phyloP scores from a whole-genome alignment of 1,139 yeast genomes.

The Sugiyamaella pinicola region DNA sequence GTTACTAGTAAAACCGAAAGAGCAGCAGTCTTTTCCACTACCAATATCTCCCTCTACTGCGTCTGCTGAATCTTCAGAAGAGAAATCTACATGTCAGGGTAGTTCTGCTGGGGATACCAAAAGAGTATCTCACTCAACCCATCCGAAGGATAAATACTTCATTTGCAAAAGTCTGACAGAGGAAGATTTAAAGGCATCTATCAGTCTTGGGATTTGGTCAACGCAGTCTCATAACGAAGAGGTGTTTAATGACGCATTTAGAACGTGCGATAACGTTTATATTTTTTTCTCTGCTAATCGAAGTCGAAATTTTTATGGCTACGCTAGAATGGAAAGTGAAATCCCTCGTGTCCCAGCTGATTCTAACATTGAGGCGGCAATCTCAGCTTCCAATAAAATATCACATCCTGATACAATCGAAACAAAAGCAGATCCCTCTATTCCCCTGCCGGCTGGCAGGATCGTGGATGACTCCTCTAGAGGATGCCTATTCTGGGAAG shows the following conservation, averaged over 20 bases:
- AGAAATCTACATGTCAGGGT: background rate
- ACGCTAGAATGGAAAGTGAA: slow-evolving; percentile 44
- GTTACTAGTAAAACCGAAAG: slow-evolving; percentile 38
- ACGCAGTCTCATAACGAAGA: slow-evolving; percentile 46
- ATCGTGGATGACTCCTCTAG: slow-evolving; percentile 46
- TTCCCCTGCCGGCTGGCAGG: slow-evolving; percentile 43
- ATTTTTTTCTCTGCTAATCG: slow-evolving; percentile 47
- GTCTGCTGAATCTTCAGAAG: background rate
- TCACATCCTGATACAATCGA: slow-evolving; percentile 28
- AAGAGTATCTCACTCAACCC: background rate
- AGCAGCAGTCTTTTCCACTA: background rate
- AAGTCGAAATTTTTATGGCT: slow-evolving; percentile 46
- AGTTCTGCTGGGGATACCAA: background rate
- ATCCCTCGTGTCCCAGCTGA: slow-evolving; percentile 24
- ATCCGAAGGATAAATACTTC: slow-evolving; percentile 39
- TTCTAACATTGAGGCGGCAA: background rate
- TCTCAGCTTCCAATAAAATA: slow-evolving; percentile 9
- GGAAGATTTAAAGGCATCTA: slow-evolving; percentile 44
- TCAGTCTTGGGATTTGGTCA: slow-evolving; percentile 43
- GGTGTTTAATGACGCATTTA: slow-evolving; percentile 43
- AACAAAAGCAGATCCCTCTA: slow-evolving; percentile 31
- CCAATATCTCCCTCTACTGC: background rate
- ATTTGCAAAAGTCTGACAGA: slow-evolving; percentile 46
- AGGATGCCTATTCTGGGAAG: slow-evolving; percentile 48
- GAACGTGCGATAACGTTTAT: slow-evolving; percentile 41